Base-by-base conservation (phyloP, 2,329 filamentous ascomycete species). In the Chrysosporium queenslandicum region DNA sequence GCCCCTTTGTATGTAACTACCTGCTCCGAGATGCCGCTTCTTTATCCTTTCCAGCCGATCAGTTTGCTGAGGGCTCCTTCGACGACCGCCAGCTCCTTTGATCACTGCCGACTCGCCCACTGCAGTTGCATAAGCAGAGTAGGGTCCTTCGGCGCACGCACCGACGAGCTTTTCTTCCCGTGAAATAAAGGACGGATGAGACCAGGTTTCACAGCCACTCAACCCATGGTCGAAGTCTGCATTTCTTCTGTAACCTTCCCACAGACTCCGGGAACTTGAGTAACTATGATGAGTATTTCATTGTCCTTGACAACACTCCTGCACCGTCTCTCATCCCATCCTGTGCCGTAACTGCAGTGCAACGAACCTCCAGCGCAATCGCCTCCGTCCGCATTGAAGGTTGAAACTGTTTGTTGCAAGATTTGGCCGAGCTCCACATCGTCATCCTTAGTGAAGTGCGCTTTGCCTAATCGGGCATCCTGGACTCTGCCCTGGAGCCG, bases 151-250 rank as follows among this genome's bases (percentile, higher is more conserved):
- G n/a, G 27, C n/a, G n/a, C 34, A 49, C 47, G 36, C 36, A 41
- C 23, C 18, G 18, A n/a, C 25, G 23, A 23, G 47, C 25, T 41
- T 20, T 32, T 23, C n/a, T n/a, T n/a, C 2, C 5, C 6, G 18
- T 25, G 18, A 50, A 42, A 50, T 12, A 41, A 49, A 50, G 27
- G 18, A n/a, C 25, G 36, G 47, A 30, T 32, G 36, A 50, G 37
- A 50, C 47, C 37, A 7, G 47, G 47, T 42, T 50, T 42, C 47
- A 50, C 47, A 42, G 47, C 47, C 47, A 50, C 37, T 41, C 46
- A 30, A 41, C 30, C 45, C 46, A 41, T 30, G 46, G 46, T 21
- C 3, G 16, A 23, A 21, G 46, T 11, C 14, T 30, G 46, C 34
- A 27, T 21, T 18, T 32, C 20, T 5, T 41, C 46, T 49, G 46